A percentile compares a stretch with the other conserved stretches of the same genome.
phyloP scores from a whole-genome alignment of 805 yeast species.

The Peterozyma toletana region DNA sequence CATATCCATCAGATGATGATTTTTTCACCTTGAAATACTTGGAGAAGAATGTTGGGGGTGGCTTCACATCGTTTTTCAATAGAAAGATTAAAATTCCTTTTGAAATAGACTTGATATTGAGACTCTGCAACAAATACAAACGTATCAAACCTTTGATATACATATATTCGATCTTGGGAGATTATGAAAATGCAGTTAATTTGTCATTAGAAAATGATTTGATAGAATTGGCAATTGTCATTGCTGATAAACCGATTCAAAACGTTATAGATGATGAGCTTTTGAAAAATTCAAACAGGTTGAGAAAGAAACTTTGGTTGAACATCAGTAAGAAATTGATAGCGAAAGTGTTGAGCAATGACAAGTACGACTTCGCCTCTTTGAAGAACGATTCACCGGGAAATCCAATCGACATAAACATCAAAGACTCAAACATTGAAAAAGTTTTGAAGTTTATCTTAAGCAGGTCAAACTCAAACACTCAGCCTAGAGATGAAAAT shows the following conservation, averaged over 20 bases:
- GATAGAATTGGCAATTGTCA: slow-evolving; percentile 47
- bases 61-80: neutral
- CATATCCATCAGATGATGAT: slow-evolving; percentile 37
- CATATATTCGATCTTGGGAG: slow-evolving; percentile 59
- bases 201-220: slow-evolving; percentile 60
- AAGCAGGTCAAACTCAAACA: slow-evolving; percentile 30
- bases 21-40: slow-evolving; percentile 42
- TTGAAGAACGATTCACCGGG: slow-evolving; percentile 11
- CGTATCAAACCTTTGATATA: slow-evolving; percentile 62
- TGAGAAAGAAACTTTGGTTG: slow-evolving; percentile 70
- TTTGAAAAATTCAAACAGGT: slow-evolving; percentile 27
- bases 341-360: slow-evolving; percentile 20
- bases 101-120: slow-evolving; percentile 68
- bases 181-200: slow-evolving; percentile 75
- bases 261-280: slow-evolving; percentile 27
- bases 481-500: neutral
- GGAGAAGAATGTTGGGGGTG: slow-evolving; percentile 18
- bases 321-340: slow-evolving; percentile 50
- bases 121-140: slow-evolving; percentile 59
- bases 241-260: slow-evolving; percentile 48
- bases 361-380: slow-evolving; percentile 15
- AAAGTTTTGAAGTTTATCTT: slow-evolving; percentile 26
- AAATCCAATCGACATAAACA: slow-evolving; percentile 22
- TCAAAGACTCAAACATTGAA: slow-evolving; percentile 18
- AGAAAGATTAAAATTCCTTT: slow-evolving; percentile 31